phyloP scores from a whole-genome alignment of 2,329 filamentous ascomycete species.

The Neonectria neomacrospora region DNA sequence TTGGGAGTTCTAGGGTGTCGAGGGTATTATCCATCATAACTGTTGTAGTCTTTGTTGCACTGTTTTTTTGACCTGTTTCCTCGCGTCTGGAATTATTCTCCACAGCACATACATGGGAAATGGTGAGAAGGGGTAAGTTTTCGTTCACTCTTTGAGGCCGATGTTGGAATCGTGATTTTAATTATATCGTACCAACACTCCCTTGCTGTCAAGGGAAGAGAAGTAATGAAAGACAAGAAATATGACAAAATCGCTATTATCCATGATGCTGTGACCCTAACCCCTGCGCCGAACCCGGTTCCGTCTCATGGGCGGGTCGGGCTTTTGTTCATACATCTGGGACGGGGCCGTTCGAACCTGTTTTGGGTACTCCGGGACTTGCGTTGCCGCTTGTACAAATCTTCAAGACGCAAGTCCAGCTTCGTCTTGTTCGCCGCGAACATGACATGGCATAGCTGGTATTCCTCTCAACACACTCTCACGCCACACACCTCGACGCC shows the following conservation, averaged over 20 bases:
- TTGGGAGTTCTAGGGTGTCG: conserved; percentile 28
- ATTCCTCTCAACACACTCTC: conserved; percentile 66
- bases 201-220: background rate
- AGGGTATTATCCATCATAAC: conserved; percentile 21
- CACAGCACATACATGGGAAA: background rate
- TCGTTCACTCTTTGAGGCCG: background rate
- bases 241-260: background rate
- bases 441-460: conserved; percentile 12
- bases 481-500: conserved; percentile 81
- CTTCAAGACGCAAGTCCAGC: conserved; percentile 42
- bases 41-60: conserved; percentile 15
- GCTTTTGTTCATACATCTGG: conserved; percentile 15
- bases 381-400: conserved; percentile 33
- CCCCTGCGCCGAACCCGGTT: background rate
- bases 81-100: background rate
- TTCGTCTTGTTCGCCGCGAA: conserved; percentile 32
- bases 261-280: background rate
- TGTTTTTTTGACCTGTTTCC: background rate
- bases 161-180: background rate
- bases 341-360: conserved; percentile 1
- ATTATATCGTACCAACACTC: background rate
- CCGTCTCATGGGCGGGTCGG: background rate
- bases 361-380: conserved; percentile 21
- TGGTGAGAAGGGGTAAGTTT: background rate
- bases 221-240: conserved; percentile 5